Evolutionary conservation across 1,284 basidiomycete genomes (phyloP).

Genomic region (Leccinum laetum): DNA sequence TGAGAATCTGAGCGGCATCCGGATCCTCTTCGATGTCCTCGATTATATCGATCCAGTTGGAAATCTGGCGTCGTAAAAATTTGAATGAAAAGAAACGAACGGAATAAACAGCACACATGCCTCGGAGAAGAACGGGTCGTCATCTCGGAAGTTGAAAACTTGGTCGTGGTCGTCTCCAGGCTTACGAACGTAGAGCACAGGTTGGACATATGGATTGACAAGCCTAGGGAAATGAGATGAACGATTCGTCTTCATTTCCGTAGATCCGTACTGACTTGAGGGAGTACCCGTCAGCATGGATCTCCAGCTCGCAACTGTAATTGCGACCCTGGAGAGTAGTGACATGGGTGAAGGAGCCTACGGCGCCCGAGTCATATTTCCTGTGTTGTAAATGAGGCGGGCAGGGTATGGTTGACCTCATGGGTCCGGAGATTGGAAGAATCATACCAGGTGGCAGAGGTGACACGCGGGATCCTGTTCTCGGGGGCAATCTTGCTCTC

Average conservation of each 20-base stretch:
- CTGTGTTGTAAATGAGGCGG: conserved; percentile 35
- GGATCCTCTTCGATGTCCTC: conserved; percentile 78
- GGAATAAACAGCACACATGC: conserved; percentile 17
- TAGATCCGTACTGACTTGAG: conserved; percentile 55
- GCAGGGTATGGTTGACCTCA: conserved; percentile 16
- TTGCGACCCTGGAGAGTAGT: conserved; percentile 88
- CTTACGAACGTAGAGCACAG: conserved; percentile 81
- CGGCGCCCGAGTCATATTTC: conserved; percentile 94
- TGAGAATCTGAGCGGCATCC: conserved; percentile 69
- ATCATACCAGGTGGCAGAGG: conserved; percentile 71
- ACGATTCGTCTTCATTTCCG: conserved; percentile 6
- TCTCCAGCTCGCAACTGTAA: conserved; percentile 92
- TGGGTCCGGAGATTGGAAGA: conserved; percentile 22
- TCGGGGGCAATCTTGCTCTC: conserved; percentile 77
- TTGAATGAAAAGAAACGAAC: background rate
- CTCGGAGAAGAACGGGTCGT: conserved; percentile 93
- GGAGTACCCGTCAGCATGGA: conserved; percentile 87
- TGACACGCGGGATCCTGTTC: conserved; percentile 81
- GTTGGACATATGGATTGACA: conserved; percentile 86
- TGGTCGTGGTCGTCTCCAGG: conserved; percentile 88
- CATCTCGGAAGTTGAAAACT: conserved; percentile 73
- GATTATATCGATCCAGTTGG: conserved; percentile 81
- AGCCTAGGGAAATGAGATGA: conserved; percentile 49
- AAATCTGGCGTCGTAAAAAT: conserved; percentile 44
- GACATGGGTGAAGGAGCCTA: conserved; percentile 87